Evolutionary conservation across 2,329 filamentous ascomycete species (phyloP).

Genomic region (Pseudogymnoascus sp.): DNA sequence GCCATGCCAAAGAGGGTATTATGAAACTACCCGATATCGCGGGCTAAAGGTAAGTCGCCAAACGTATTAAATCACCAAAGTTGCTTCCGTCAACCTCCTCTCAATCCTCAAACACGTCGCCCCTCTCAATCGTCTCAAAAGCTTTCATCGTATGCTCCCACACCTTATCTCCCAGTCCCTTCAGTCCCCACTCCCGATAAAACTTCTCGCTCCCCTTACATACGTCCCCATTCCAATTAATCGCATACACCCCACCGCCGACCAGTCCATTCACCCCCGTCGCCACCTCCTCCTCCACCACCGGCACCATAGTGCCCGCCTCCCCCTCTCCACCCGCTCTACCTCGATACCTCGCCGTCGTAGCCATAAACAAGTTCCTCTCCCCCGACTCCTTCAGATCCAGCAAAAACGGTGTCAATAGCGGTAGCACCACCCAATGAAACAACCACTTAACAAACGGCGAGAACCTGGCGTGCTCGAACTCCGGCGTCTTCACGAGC

Average conservation of each 20-base stretch:
- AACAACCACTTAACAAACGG: constrained; percentile 26
- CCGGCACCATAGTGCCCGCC: background rate
- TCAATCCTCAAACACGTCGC: constrained; percentile 15
- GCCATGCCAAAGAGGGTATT: too few species aligned
- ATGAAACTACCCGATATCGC: background rate
- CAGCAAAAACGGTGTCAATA: constrained; percentile 22
- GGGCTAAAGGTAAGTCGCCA: background rate
- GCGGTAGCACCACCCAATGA: constrained; percentile 18
- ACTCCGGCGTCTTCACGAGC: constrained; percentile 26
- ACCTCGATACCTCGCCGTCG: constrained; percentile 18
- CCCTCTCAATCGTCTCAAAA: constrained; percentile 20
- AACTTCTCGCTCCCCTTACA: constrained; percentile 17
- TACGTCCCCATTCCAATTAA: constrained; percentile 16
- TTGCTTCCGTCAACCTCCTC: too few species aligned
- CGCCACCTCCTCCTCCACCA: constrained; percentile 11
- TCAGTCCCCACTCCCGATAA: constrained; percentile 12
- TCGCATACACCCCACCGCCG: constrained; percentile 23
- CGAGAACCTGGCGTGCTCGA: constrained; percentile 22
- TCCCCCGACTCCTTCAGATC: constrained; percentile 24
- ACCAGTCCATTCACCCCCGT: constrained; percentile 16
- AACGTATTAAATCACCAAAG: background rate
- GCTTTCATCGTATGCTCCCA: constrained; percentile 21
- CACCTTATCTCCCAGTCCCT: constrained; percentile 16
- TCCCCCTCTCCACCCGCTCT: constrained; percentile 7
- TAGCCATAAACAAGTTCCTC: constrained; percentile 23